Conservation (phyloP, 2,329 filamentous ascomycete genomes). For the Rasamsonia emersonii region DNA sequence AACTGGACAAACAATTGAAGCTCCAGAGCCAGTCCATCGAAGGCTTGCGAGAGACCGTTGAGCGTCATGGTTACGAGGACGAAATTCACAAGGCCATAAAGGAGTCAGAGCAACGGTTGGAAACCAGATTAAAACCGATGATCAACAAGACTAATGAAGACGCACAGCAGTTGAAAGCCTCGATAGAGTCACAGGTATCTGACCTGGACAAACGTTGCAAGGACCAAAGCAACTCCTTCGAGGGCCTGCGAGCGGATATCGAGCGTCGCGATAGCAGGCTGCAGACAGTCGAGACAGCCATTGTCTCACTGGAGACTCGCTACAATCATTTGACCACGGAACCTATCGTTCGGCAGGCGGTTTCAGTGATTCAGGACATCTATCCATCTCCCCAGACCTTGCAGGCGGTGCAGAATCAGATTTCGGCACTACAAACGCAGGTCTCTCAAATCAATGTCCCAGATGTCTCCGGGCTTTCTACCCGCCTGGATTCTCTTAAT, state of each 20-base stretch:
- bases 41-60: too few species aligned
- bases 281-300: slow-evolving; percentile 13
- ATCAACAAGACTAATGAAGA: too few species aligned
- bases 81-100: too few species aligned
- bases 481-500: slow-evolving; percentile 3
- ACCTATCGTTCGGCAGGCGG: slow-evolving; percentile 25
- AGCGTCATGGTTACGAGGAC: too few species aligned
- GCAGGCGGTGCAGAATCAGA: slow-evolving; percentile 13
- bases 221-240: slow-evolving; percentile 1
- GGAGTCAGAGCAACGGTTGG: too few species aligned
- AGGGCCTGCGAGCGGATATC: background rate
- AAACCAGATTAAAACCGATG: too few species aligned
- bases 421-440: slow-evolving; percentile 12
- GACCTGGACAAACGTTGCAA: slow-evolving; percentile 3
- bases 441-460: slow-evolving; percentile 6
- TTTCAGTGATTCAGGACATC: slow-evolving; percentile 25
- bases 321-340: slow-evolving; percentile 42
- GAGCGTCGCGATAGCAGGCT: slow-evolving; percentile 6
- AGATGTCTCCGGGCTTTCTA: slow-evolving; percentile 3
- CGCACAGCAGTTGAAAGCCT: too few species aligned
- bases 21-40: too few species aligned
- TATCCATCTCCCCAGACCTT: slow-evolving; percentile 23
- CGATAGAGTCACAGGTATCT: too few species aligned
- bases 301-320: slow-evolving; percentile 38
- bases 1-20: too few species aligned